A percentile compares a stretch with the other conserved stretches of the same genome.
Conservation (phyloP, 176 grass and related monocot genomes). For the Pontederia crassipes region DNA sequence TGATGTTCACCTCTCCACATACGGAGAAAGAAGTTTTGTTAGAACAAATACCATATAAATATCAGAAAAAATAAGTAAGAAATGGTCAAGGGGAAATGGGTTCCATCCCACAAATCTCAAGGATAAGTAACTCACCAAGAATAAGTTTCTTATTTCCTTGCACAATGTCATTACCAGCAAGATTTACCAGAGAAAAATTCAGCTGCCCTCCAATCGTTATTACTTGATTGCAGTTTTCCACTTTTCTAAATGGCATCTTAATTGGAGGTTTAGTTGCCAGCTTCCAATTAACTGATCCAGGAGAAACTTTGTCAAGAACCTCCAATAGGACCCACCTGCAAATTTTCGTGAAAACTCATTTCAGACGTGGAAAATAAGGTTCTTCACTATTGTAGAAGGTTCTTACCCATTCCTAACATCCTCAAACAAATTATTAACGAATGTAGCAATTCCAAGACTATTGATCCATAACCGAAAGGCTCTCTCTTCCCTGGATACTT, state of each 20-base stretch:
- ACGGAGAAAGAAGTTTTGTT: no score
- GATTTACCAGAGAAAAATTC: constrained; percentile 91
- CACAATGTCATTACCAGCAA: constrained; percentile 98
- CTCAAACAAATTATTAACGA: constrained; percentile 96
- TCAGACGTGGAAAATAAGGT: not conserved
- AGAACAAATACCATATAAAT: no score
- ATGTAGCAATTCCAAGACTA: constrained; percentile 74
- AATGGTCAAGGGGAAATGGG: no score
- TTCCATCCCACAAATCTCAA: not conserved
- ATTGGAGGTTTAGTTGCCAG: constrained; percentile 90
- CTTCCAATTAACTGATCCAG: constrained; percentile 92
- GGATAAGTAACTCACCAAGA: constrained; percentile 44
- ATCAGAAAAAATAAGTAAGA: no score
- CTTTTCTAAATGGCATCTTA: constrained; percentile 90
- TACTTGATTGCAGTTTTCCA: constrained; percentile 99
- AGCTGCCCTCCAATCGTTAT: constrained; percentile 73
- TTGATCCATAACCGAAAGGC: constrained; percentile 99
- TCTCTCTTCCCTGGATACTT: constrained; percentile 86
- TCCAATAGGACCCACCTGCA: constrained; percentile 98
- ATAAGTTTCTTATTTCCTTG: constrained; percentile 99
- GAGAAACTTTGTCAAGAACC: constrained; percentile 96
- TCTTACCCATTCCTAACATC: constrained; percentile 88
- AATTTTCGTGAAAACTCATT: not conserved
- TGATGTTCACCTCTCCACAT: no score
- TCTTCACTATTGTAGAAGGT: not conserved